Evolutionary conservation across 2,329 filamentous ascomycete species (phyloP), one percentile per base, ranked within the genome.

Genomic region (Aureobasidium sp.): DNA sequence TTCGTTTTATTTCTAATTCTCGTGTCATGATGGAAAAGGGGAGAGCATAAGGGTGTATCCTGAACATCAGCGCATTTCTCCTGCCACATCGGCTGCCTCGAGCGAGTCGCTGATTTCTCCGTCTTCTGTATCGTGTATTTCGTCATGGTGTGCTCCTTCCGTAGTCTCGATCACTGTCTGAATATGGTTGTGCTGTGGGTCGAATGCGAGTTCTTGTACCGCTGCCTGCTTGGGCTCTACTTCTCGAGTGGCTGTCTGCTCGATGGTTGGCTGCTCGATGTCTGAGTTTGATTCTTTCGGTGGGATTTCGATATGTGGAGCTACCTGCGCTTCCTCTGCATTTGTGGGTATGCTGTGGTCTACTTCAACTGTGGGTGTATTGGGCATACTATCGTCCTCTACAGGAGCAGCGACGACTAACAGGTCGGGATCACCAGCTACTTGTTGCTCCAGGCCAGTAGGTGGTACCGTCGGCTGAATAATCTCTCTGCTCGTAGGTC

Each of bases 351-450:
- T 45, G 39, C 37, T 27, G 34, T 32, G 45, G 7, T 59, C 45
- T 34, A 21, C 10, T 25, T 61, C 58, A 8, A 47, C 45, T 3
- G 21, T 69, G 29, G 68, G 66, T 10, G 59, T 66, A 64, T 65
- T 68, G 27, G 68, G 67, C 34, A 65, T 67, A 47, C 67, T 69
- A 36, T 70, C 67, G 13, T 64, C 63, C 39, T 59, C 61, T 4
- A 48, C 50, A n/a, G 63, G 61, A n/a, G 62, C 61, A 25, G 61
- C 59, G 16, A 65, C 62, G 21, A 61, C 48, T 25, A 64, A 25
- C 41, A 63, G 16, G 30, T 59, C 57, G 21, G 57, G 36, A 14
- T 59, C 57, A 10, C 36, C 39, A 32, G 34, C 10, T 5, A 36
- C 5, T n/a, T 50, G 44, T 36, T 42, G 25, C 37, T 27, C 36